Evolutionary conservation across 2,329 filamentous ascomycete genomes (phyloP).

Genomic region (Claviceps purpurea): DNA sequence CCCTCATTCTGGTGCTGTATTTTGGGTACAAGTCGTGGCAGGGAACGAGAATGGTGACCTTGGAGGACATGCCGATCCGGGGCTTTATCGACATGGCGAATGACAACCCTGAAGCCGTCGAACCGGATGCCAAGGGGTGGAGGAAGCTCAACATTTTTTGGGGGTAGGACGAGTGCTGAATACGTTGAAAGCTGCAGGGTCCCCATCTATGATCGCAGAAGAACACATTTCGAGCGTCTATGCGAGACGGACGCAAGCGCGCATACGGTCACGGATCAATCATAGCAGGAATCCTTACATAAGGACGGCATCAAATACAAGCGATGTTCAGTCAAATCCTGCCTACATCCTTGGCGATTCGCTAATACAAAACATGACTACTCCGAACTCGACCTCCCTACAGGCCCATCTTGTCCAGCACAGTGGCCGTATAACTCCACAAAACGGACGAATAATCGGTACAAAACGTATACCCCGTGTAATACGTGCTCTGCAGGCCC

Average conservation of each 20-base stretch:
- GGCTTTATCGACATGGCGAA: slow-evolving; percentile 9
- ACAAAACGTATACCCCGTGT: slow-evolving; percentile 15
- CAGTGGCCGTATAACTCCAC: slow-evolving; percentile 13
- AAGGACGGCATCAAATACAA: too few species aligned
- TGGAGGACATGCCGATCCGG: slow-evolving; percentile 10
- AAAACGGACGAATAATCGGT: slow-evolving; percentile 14
- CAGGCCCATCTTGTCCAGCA: slow-evolving; percentile 4
- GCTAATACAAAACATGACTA: background rate
- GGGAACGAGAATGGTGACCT: slow-evolving; percentile 8
- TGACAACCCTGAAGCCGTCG: slow-evolving; percentile 4
- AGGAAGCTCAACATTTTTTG: slow-evolving; percentile 9
- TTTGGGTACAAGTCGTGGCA: slow-evolving; percentile 37
- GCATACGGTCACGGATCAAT: too few species aligned
- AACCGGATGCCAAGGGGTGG: slow-evolving; percentile 7
- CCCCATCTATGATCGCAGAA: background rate
- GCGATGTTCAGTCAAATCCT: too few species aligned
- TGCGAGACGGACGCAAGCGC: too few species aligned
- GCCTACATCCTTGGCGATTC: background rate
- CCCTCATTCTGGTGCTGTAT: slow-evolving; percentile 41
- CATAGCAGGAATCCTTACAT: too few species aligned
- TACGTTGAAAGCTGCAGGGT: background rate
- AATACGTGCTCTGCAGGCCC: slow-evolving; percentile 22
- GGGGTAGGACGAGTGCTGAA: slow-evolving; percentile 2
- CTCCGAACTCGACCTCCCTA: background rate
- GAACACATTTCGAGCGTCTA: too few species aligned